These are phyloP conservation scores for Ammopiptanthus mongolicus DNA, from an alignment of 306 rosid species.

Conservation along the genomic window DNA sequence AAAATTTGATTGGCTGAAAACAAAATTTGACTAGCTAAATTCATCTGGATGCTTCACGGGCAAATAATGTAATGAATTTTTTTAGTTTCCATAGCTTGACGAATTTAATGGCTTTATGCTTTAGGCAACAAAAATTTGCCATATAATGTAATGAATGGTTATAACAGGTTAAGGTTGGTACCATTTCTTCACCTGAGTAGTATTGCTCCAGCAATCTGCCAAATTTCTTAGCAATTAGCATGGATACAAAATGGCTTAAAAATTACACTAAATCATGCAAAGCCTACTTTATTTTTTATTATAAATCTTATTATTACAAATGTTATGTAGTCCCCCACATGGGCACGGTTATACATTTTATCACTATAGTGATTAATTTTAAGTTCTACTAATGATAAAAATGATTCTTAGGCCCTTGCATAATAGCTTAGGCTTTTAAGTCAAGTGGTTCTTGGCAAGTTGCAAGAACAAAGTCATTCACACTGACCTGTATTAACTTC, in stretches of 20 bases:
- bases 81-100: constrained; percentile 14
- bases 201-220: constrained; percentile 89
- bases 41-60: background rate
- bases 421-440: constrained; percentile 8
- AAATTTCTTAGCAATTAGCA: constrained; percentile 29
- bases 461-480: constrained; percentile 27
- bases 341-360: background rate
- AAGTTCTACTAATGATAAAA: constrained; percentile 1
- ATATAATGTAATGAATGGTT: background rate
- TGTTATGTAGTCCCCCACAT: background rate
- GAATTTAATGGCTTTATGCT: background rate
- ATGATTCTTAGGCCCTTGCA: background rate
- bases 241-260: background rate
- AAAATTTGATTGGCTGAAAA: background rate
- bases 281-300: background rate
- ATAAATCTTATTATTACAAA: background rate
- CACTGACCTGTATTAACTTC: constrained; percentile 90
- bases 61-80: no score
- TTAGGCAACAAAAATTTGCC: background rate
- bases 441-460: background rate
- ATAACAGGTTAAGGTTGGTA: constrained; percentile 26
- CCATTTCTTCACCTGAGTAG: constrained; percentile 65
- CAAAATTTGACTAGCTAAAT: background rate
- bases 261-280: background rate
- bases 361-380: background rate